Base-by-base conservation (phyloP, 2,329 filamentous ascomycete genomes). In the Ophiostoma novo-ulmi region DNA sequence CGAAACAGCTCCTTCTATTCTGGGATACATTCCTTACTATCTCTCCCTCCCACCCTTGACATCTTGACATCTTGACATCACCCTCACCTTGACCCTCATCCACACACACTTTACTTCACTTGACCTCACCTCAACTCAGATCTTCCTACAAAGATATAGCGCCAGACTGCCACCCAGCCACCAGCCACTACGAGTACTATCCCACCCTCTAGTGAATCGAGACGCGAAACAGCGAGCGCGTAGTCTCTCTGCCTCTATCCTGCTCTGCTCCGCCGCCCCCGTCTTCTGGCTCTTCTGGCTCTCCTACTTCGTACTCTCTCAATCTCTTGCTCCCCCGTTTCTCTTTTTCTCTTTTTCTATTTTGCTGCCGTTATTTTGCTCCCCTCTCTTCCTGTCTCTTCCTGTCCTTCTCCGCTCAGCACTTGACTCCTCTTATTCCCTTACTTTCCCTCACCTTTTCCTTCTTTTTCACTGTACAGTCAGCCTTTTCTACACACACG, bases 161-260 rank as follows among this genome's bases (percentile, higher is more conserved):
- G 38, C 17, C 44, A 20, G 44, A 48, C 6, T 44, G 41, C 44
- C 14, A 48, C 5, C 44, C 44, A 48, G 44, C 17, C 44, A 48
- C 44, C 44, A 48, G 44, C 17, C 44, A 48, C 44, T 48, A n/a
- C 31, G 44, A n/a, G 44, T 20, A 13, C 58, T 35, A 13, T 63
- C 22, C 58, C 58, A 63, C 13, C 58, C 14, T 17, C 10, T 22
- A 63, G 26, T 63, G 26, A 35, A 63, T 35, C 58, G 22, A 71
- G 38, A 70, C 70, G 68, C 70, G 70, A 68, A 58, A 69, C 55
- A 71, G 52, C 48, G 68, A 69, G 70, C 70, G 70, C 68, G 70
- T 68, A 68, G 70, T 35, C 64, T 71, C 36, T 38, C 17, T 58
- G 52, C 52, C 52, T 58, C 52, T 58, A 26, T 58, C n/a, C 52